Base-by-base conservation (phyloP, 2,329 filamentous ascomycete species). In the Alternaria sp. region DNA sequence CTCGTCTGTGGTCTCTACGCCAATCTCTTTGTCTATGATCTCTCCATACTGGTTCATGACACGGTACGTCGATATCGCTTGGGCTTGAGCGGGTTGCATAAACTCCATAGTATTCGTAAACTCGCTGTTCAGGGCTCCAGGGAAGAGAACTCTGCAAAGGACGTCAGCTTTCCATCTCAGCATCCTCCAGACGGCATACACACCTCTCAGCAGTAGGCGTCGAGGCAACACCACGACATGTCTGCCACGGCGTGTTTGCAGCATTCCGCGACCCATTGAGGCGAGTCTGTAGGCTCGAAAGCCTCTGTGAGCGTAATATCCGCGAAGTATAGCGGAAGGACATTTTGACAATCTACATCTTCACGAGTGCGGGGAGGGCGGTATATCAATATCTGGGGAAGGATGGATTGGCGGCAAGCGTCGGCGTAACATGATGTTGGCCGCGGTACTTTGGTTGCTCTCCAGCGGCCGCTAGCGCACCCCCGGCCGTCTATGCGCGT, bases 61-160 rank as follows among this genome's bases (percentile, higher is more conserved):
- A 49, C 95, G 91, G 82, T 96, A 99, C 5, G 95, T 98, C 26
- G 94, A 88, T 74, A 99, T 91, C 5, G 93, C 90, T 70, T 89
- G 86, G 53, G 89, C 87, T 43, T 70, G 59, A 41, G 89, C 86
- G 0, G 94, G 91, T 51, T 87, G 86, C 56, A 92, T 87, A 79
- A 97, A 98, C 41, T 86, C 83, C 79, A 98, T 89, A 0, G 85
- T 84, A 66, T 87, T 90, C 5, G 92, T 96, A 80, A 99, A 99
- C 64, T 92, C 92, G 77, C 93, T 97, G 78, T 97, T 94, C 52
- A 98, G 84, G 1, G 95, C 95, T n/a, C 95, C 95, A 0, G 95
- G 95, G 69, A 99, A 99, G 56, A 87, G 82, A 11, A 88, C 84
- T 58, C 86, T 88, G 24, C 24, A 3, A 0, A 3, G 5, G 22